Percentiles rank a stretch among this genome's conserved stretches.
Conservation (phyloP, 1,284 basidiomycete species). For the Athelia psychrophila region DNA sequence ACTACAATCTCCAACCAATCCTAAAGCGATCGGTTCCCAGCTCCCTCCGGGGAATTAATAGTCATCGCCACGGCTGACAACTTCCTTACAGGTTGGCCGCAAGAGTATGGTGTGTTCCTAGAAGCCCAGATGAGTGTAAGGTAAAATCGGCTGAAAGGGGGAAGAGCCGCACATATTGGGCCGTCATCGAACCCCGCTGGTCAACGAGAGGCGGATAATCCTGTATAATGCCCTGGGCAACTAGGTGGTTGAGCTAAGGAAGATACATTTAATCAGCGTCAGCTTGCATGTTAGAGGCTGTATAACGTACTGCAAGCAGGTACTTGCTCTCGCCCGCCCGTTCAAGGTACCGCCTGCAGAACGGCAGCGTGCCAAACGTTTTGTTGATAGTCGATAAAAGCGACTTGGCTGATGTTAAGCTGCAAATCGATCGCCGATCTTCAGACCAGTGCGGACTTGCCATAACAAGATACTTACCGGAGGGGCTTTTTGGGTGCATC, state of each 20-base stretch:
- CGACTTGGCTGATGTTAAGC: constrained; percentile 83
- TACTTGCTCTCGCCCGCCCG: constrained; percentile 94
- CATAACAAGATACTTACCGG: constrained; percentile 41
- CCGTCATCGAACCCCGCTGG: constrained; percentile 81
- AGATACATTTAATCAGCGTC: constrained; percentile 4
- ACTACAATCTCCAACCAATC: background rate
- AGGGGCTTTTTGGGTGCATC: constrained; percentile 73
- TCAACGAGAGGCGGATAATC: constrained; percentile 96
- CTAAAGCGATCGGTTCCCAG: background rate
- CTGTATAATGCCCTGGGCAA: constrained; percentile 84
- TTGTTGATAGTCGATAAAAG: constrained; percentile 88
- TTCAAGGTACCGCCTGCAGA: constrained; percentile 94
- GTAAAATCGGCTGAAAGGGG: background rate
- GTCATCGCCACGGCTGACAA: constrained; percentile 93
- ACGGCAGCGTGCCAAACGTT: constrained; percentile 95
- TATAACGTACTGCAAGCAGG: constrained; percentile 74
- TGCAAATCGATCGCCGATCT: constrained; percentile 27
- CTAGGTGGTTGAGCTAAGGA: constrained; percentile 82
- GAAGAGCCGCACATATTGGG: constrained; percentile 75
- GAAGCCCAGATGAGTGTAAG: background rate
- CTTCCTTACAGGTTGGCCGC: constrained; percentile 90
- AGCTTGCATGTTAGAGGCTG: constrained; percentile 3
- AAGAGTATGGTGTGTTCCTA: constrained; percentile 93
- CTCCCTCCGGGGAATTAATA: constrained; percentile 47
- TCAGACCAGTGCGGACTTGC: constrained; percentile 3